These are phyloP conservation scores for Trichosporon coremiiforme DNA, from an alignment of 1,284 basidiomycete species.

Conservation along the genomic window DNA sequence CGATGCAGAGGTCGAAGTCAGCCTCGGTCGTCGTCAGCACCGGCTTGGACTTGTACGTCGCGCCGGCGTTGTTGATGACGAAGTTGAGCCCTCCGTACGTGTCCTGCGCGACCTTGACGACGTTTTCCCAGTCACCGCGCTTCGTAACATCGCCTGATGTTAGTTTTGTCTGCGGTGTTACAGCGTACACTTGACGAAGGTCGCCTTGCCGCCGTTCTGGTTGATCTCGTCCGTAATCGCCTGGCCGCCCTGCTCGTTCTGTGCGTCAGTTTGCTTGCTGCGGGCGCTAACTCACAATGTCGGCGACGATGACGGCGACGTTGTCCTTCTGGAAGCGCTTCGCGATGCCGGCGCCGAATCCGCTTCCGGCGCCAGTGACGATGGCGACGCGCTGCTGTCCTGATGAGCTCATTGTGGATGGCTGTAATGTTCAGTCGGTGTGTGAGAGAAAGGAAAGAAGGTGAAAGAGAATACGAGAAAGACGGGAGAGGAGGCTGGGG, in stretches of 20 bases:
- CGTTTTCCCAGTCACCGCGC: conserved; percentile 25
- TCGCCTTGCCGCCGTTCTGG: conserved; percentile 25
- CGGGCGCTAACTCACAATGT: conserved; percentile 22
- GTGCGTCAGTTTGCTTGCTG: not conserved
- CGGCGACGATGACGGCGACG: conserved; percentile 26
- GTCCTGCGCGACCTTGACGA: conserved; percentile 22
- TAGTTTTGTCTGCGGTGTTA: not conserved
- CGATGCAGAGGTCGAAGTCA: conserved; percentile 32
- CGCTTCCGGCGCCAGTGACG: conserved; percentile 29
- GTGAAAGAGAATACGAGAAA: not conserved
- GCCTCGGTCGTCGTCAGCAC: conserved; percentile 27
- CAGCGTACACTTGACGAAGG: conserved; percentile 27
- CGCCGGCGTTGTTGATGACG: conserved; percentile 33
- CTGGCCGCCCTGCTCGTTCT: conserved; percentile 28
- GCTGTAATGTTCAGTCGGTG: not conserved
- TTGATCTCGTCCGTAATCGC: conserved; percentile 26
- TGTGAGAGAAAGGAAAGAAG: not conserved
- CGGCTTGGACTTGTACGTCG: conserved; percentile 34
- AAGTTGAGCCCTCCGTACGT: conserved; percentile 29
- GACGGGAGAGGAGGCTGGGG: not conserved
- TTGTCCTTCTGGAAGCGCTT: conserved; percentile 24
- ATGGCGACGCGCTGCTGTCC: conserved; percentile 27
- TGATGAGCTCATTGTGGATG: not conserved
- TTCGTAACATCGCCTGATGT: conserved; percentile 25
- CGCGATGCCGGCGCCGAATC: conserved; percentile 31